These are phyloP conservation scores for Dichotomocladium elegans DNA, from an alignment of 371 early-diverging fungal species.

Conservation along the genomic window DNA sequence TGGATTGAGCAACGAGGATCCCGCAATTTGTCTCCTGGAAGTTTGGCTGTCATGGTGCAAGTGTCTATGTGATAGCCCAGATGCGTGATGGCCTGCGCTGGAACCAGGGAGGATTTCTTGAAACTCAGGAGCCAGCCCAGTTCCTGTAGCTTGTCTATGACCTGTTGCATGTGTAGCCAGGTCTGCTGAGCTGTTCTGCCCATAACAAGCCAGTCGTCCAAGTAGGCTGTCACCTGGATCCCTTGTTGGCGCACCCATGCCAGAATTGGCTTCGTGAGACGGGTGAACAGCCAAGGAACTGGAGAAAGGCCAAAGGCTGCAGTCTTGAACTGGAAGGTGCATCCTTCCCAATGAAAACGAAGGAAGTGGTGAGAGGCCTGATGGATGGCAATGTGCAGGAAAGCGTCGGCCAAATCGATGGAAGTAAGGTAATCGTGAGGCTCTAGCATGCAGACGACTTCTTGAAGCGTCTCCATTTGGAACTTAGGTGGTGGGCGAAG, in stretches of 20 bases:
- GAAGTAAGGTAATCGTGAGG: constrained; percentile 13
- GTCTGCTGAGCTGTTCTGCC: constrained; percentile 3
- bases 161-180: not conserved
- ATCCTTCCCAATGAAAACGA: constrained; percentile 15
- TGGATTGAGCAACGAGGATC: constrained; percentile 3
- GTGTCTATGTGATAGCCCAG: constrained; percentile 15
- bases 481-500: constrained; percentile 7
- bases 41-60: constrained; percentile 3
- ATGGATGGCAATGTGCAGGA: constrained; percentile 23
- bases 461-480: constrained; percentile 20
- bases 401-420: constrained; percentile 11
- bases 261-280: constrained; percentile 21
- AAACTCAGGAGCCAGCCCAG: constrained; percentile 19
- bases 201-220: constrained; percentile 24
- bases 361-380: constrained; percentile 12
- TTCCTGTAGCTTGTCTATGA: not conserved
- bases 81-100: constrained; percentile 14
- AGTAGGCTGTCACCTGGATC: constrained; percentile 16
- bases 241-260: constrained; percentile 18
- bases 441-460: constrained; percentile 11
- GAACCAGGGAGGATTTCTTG: constrained; percentile 13
- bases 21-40: constrained; percentile 7
- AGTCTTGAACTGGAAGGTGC: constrained; percentile 22
- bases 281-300: constrained; percentile 28
- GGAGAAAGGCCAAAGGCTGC: constrained; percentile 29